These are phyloP conservation scores for Nepenthes mirabilis DNA, from an alignment of 148 eudicot genomes.

Conservation along the genomic window DNA sequence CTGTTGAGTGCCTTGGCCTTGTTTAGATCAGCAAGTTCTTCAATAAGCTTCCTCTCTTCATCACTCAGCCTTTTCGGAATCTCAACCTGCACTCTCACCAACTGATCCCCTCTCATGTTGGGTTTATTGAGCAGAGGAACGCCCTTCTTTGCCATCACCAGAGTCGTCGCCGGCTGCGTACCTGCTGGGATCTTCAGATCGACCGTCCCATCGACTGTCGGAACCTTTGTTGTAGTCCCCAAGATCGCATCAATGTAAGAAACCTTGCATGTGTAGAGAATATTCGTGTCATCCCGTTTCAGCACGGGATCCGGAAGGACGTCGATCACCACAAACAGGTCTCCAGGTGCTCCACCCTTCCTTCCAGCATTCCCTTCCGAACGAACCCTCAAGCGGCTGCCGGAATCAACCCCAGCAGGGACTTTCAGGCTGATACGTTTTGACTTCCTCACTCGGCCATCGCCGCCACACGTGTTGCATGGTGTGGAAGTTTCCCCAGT, in stretches of 20 bases:
- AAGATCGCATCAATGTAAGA: constrained; percentile 83
- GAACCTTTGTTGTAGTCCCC: constrained; percentile 81
- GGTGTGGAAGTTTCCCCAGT: constrained; percentile 71
- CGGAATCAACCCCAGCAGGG: constrained; percentile 88
- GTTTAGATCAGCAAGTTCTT: constrained; percentile 66
- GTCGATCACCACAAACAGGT: constrained; percentile 60
- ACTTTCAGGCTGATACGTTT: constrained; percentile 77
- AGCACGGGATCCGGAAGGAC: constrained; percentile 64
- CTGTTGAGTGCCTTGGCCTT: constrained; percentile 61
- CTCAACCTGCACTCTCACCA: constrained; percentile 82
- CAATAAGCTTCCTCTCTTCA: constrained; percentile 79
- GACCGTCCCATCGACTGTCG: constrained; percentile 82
- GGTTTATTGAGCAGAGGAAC: constrained; percentile 65
- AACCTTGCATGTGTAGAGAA: constrained; percentile 72
- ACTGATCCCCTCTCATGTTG: constrained; percentile 76
- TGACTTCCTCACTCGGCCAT: constrained; percentile 74
- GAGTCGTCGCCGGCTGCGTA: constrained; percentile 82
- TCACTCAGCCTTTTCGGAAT: constrained; percentile 68
- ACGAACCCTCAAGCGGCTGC: constrained; percentile 72
- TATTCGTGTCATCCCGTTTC: constrained; percentile 77
- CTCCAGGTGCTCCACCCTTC: constrained; percentile 87
- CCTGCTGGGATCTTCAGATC: constrained; percentile 88
- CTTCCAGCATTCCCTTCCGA: constrained; percentile 84
- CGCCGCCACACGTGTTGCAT: constrained; percentile 70
- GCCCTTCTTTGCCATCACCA: constrained; percentile 92